These are phyloP conservation scores for Sugiyamaella sp. DNA, from an alignment of 1,139 yeast species.

Conservation along the genomic window DNA sequence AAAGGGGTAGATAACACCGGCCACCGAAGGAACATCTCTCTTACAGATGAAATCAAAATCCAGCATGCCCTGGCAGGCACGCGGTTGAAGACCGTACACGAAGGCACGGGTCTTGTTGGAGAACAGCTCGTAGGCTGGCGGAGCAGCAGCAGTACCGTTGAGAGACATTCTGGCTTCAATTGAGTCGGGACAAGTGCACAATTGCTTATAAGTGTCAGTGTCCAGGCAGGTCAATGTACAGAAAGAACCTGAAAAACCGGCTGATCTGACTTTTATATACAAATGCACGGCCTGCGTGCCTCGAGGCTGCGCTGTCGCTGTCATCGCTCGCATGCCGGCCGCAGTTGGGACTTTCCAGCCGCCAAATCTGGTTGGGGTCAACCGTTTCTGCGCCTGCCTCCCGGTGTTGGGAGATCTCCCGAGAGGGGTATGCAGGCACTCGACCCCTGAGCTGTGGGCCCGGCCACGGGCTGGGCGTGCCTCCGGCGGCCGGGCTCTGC, in stretches of 20 bases:
- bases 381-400: not conserved
- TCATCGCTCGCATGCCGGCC: not conserved
- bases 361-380: conserved; percentile 15
- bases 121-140: conserved; percentile 45
- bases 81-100: conserved; percentile 49
- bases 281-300: not conserved
- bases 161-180: conserved; percentile 12
- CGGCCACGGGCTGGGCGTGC: no score
- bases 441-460: not conserved
- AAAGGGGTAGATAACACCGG: conserved; percentile 52
- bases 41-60: conserved; percentile 52
- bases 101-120: conserved; percentile 49
- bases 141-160: conserved; percentile 13
- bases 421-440: conserved; percentile 1
- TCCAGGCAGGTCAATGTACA: not conserved
- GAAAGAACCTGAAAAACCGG: conserved; percentile 4
- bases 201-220: no score
- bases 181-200: not conserved
- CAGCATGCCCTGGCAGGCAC: conserved; percentile 54
- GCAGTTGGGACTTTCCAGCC: not conserved
- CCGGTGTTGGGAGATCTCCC: conserved; percentile 10
- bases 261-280: conserved; percentile 10
- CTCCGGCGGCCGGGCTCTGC: not conserved
- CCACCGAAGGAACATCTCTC: conserved; percentile 51
- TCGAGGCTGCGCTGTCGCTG: not conserved